These are phyloP conservation scores for Microglena sp. DNA, from an alignment of 139 green algal genomes.

Conservation along the genomic window DNA sequence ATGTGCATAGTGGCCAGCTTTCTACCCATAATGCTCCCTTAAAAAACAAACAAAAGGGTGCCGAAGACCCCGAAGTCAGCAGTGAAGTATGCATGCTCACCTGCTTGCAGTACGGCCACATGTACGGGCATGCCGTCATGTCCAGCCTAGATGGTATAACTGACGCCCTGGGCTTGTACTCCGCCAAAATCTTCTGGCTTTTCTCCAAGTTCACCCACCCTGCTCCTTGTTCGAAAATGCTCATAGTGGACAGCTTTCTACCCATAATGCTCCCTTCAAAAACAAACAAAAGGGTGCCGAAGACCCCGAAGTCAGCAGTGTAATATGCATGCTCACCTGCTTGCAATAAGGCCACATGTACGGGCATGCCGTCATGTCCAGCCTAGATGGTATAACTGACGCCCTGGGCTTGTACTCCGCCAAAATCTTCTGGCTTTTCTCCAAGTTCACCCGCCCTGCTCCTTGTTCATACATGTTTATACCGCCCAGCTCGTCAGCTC, in stretches of 20 bases:
- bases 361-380: slow-evolving; percentile 86
- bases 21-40: no score
- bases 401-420: slow-evolving; percentile 72
- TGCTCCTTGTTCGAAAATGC: slow-evolving; percentile 28
- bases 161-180: slow-evolving; percentile 78
- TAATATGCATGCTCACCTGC: slow-evolving; percentile 37
- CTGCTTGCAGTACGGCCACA: slow-evolving; percentile 91
- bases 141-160: slow-evolving; percentile 71
- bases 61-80: background rate
- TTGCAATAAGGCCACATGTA: slow-evolving; percentile 94
- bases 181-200: slow-evolving; percentile 39
- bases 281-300: no score
- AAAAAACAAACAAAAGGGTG: background rate
- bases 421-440: slow-evolving; percentile 36
- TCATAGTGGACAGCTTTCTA: background rate
- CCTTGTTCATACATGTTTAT: slow-evolving; percentile 76
- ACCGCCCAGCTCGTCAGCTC: slow-evolving; percentile 54
- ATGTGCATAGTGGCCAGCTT: slow-evolving; percentile 63
- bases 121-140: slow-evolving; percentile 88
- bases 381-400: slow-evolving; percentile 60
- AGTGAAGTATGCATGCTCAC: no score
- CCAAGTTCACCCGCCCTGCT: slow-evolving; percentile 56
- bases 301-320: no score
- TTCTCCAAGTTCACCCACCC: slow-evolving; percentile 58
- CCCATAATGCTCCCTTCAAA: no score